Conservation (phyloP, 2,329 filamentous ascomycete genomes). For the Aspergillus bombycis region DNA sequence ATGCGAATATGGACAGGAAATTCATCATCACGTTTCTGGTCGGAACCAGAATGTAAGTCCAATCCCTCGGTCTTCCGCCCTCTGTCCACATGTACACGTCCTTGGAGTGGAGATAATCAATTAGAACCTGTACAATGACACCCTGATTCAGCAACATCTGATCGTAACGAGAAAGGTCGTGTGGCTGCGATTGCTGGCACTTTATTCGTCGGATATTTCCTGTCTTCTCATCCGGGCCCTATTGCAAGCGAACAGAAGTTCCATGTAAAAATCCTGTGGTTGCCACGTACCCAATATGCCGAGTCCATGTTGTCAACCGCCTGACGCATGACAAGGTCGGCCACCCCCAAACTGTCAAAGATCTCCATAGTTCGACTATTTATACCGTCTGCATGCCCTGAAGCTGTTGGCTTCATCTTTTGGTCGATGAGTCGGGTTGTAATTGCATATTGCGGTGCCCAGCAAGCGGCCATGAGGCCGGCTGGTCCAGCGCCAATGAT, state of each 20-base stretch:
- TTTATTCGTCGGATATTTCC: conserved; percentile 14
- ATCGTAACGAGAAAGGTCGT: conserved; percentile 10
- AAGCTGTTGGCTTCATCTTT: conserved; percentile 21
- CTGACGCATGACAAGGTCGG: conserved; percentile 10
- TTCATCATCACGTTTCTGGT: not conserved
- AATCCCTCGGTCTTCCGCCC: not conserved
- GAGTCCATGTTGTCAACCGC: conserved; percentile 12
- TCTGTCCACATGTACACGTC: conserved; percentile 10
- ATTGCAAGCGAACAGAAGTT: not conserved
- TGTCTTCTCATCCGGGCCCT: conserved; percentile 9
- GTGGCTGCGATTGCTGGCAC: conserved; percentile 1
- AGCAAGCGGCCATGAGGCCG: conserved; percentile 22
- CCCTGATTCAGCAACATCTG: conserved; percentile 22
- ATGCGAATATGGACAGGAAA: not conserved
- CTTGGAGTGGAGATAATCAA: conserved; percentile 11
- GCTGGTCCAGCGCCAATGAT: not conserved
- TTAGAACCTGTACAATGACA: conserved; percentile 14
- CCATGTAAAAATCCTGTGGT: not conserved
- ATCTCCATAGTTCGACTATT: conserved; percentile 71
- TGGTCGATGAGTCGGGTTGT: conserved; percentile 25
- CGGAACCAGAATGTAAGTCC: not conserved
- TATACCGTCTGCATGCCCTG: conserved; percentile 56
- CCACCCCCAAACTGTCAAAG: conserved; percentile 72
- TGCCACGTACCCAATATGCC: conserved; percentile 18
- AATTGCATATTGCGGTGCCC: conserved; percentile 22